These are phyloP conservation scores for Coemansia aciculifera DNA, from an alignment of 192 early-diverging fungal species.

Conservation along the genomic window DNA sequence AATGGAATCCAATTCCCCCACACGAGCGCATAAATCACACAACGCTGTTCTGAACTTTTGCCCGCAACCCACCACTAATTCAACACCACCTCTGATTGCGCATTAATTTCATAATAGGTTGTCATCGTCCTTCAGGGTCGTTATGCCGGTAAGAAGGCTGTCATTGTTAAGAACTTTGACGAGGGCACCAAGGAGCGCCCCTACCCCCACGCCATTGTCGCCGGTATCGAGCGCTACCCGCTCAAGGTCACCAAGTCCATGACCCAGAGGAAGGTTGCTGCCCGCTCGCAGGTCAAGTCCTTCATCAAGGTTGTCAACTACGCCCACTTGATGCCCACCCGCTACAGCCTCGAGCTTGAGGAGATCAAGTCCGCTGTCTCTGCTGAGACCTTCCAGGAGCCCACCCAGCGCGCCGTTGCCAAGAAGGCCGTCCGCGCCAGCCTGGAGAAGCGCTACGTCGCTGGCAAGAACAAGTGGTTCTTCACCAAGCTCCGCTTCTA, in stretches of 20 bases:
- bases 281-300: constrained; percentile 97
- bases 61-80: too few relatives aligned
- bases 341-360: constrained; percentile 96
- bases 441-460: constrained; percentile 96
- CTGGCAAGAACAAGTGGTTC: constrained; percentile 99
- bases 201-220: constrained; percentile 98
- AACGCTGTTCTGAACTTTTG: not conserved
- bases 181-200: constrained; percentile 96
- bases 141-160: constrained; percentile 99
- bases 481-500: constrained; percentile 99
- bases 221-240: constrained; percentile 96
- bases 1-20: not conserved
- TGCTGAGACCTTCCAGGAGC: constrained; percentile 92
- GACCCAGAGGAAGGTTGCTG: constrained; percentile 93
- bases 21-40: not conserved
- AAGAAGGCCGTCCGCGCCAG: constrained; percentile 95
- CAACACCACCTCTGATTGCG: constrained; percentile 12
- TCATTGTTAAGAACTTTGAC: constrained; percentile 94
- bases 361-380: constrained; percentile 86
- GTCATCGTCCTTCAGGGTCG: constrained; percentile 97
- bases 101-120: constrained; percentile 63
- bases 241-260: constrained; percentile 96
- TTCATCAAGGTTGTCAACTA: constrained; percentile 99
- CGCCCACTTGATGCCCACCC: constrained; percentile 99
- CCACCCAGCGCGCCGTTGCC: constrained; percentile 82